Base-by-base conservation (phyloP, 345 rosid species). In the Eucalyptus brandiana region DNA sequence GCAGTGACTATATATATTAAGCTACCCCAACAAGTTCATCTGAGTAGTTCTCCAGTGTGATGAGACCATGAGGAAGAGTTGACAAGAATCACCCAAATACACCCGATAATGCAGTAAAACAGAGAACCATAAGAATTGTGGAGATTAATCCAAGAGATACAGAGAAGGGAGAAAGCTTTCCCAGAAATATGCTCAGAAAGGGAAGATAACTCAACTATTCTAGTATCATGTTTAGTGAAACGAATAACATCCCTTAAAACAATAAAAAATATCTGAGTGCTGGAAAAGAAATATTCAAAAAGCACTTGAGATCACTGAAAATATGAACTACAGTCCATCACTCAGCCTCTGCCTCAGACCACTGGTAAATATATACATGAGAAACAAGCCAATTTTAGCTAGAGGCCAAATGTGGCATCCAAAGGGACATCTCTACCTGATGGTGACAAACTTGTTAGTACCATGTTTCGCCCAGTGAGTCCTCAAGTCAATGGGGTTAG, bases 391-490 rank as follows among this genome's bases (percentile, higher is more conserved):
- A 19, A 81, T 56, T 76, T 23, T 56, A 67, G 44, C 83, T 21
- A 48, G 80, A 60, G 89, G 34, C 56, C 54, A 69, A 47, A 69
- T 65, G 47, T 24, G 87, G 58, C 49, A 58, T 67, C 86, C 87
- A 42, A 44, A 32, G 51, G 67, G 44, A 69, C 51, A 62, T 44
- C 69, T 54, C 92, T 92, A 92, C 92, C 90, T 91, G 88, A 92
- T 92, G 24, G 93, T 92, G 89, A 92, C 92, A 76, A 91, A 92
- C 90, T 91, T 91, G 88, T 91, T 92, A 12, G 93, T 92, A 80
- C 93, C 92, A 62, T 92, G 93, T 88, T 88, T 92, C 9, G 93
- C 93, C 92, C 93, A 92, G 88, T 92, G 89, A 72, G 88, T 50
- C 90, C 76, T 92, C 53, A 92, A 81, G 87, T 92, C 93, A 48